Percentiles rank a stretch among this genome's conserved stretches.
Evolutionary conservation across 441 rosid species (phyloP).

Genomic region (Erodium moschatum): DNA sequence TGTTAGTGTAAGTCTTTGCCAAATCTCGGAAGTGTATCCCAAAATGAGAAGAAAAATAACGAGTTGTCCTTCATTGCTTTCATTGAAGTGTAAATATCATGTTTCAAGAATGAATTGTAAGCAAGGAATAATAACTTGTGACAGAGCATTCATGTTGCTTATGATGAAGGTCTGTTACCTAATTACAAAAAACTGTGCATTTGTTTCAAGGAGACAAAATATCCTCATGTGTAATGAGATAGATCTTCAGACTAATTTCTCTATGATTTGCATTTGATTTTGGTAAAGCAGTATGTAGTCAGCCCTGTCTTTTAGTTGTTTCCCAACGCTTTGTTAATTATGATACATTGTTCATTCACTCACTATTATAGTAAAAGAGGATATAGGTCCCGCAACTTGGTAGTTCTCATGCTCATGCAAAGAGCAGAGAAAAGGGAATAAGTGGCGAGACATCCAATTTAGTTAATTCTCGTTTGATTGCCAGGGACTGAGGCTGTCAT

Average conservation of each 20-base stretch:
- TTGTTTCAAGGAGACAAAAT: neutral
- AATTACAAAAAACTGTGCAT: neutral
- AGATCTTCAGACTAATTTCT: neutral
- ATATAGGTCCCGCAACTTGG: neutral
- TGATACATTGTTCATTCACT: neutral
- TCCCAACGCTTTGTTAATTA: neutral
- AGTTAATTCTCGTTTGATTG: neutral
- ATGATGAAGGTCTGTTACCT: neutral
- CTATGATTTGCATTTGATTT: slow-evolving; percentile 3
- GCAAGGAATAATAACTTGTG: slow-evolving; percentile 3
- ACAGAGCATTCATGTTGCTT: neutral
- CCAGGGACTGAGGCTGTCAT: neutral
- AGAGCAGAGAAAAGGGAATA: neutral
- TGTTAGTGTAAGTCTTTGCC: neutral
- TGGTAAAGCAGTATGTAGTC: neutral
- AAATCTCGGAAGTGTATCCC: neutral
- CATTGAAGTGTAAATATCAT: neutral
- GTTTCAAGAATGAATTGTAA: neutral
- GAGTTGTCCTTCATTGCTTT: neutral
- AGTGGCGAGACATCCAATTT: neutral
- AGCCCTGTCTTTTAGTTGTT: neutral
- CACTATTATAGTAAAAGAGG: neutral
- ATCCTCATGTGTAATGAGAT: neutral
- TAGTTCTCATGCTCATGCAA: neutral
- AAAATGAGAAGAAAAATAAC: neutral